These are phyloP conservation scores for Metschnikowia peoriensis DNA, from an alignment of 805 yeast species.

Conservation along the genomic window DNA sequence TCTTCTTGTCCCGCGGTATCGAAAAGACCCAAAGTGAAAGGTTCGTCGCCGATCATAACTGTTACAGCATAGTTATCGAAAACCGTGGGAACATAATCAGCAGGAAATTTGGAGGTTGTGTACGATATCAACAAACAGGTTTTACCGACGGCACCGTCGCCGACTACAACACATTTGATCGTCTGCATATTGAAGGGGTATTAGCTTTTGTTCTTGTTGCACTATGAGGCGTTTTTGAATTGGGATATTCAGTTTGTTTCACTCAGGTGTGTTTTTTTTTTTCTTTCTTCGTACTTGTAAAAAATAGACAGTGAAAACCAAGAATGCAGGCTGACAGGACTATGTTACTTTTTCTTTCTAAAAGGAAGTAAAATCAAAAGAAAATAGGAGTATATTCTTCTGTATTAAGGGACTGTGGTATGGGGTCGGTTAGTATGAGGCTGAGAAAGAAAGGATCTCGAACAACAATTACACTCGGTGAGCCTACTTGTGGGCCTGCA, in stretches of 20 bases:
- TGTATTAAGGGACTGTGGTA: not conserved
- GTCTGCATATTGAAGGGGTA: slow-evolving; percentile 43
- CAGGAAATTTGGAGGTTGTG: slow-evolving; percentile 95
- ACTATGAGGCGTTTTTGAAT: not conserved
- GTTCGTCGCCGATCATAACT: slow-evolving; percentile 96
- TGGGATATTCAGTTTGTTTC: slow-evolving; percentile 6
- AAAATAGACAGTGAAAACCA: not conserved
- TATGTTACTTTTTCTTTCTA: not conserved
- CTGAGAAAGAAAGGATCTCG: slow-evolving; percentile 7
- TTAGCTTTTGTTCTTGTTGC: not conserved
- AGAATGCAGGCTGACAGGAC: not conserved
- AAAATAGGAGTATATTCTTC: not conserved
- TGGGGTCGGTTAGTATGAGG: not conserved
- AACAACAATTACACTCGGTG: slow-evolving; percentile 10
- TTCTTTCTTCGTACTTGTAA: not conserved
- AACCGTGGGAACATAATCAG: slow-evolving; percentile 98
- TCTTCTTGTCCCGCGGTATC: slow-evolving; percentile 99
- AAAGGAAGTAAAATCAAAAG: not conserved
- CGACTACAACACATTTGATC: slow-evolving; percentile 95
- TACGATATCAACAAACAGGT: slow-evolving; percentile 94
- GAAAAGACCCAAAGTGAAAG: slow-evolving; percentile 93
- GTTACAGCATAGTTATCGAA: slow-evolving; percentile 94
- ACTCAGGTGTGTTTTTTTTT: not conserved
- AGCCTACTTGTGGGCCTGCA: slow-evolving; percentile 8
- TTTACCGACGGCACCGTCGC: slow-evolving; percentile 99